Conservation (phyloP, 495 filamentous ascomycete species). For the Podospora didyma region DNA sequence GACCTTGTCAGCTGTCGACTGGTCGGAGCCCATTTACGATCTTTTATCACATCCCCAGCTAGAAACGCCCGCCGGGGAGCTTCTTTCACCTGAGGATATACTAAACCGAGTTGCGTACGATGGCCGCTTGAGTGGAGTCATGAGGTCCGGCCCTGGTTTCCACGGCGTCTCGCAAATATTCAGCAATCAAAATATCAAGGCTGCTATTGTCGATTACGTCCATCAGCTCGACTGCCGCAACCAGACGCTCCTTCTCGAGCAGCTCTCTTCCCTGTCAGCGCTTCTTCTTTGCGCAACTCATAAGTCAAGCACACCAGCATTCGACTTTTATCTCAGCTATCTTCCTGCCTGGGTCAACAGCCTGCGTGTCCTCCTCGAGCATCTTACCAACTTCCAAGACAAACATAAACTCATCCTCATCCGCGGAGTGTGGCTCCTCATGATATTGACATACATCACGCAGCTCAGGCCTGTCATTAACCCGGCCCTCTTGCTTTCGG, state of each 20-base stretch:
- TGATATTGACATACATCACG: conserved; percentile 25
- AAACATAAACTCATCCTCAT: conserved; percentile 14
- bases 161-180: conserved; percentile 18
- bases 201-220: conserved; percentile 23
- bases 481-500: conserved; percentile 9
- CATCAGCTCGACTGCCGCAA: conserved; percentile 21
- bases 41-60: conserved; percentile 21
- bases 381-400: conserved; percentile 5
- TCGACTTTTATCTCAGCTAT: conserved; percentile 26
- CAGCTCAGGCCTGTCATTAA: conserved; percentile 29
- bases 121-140: conserved; percentile 23
- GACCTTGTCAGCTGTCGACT: conserved; percentile 22
- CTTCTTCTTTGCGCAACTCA: conserved; percentile 23
- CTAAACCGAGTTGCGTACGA: conserved; percentile 22
- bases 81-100: conserved; percentile 17
- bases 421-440: conserved; percentile 27
- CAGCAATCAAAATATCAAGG: conserved; percentile 8
- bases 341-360: conserved; percentile 23
- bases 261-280: conserved; percentile 19
- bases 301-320: conserved; percentile 19
- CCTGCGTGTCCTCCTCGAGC: conserved; percentile 17
- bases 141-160: conserved; percentile 25
- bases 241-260: conserved; percentile 8
- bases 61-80: background rate
- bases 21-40: conserved; percentile 17